Conservation (phyloP, 192 early-diverging fungal genomes). For the Coemansia sp. region DNA sequence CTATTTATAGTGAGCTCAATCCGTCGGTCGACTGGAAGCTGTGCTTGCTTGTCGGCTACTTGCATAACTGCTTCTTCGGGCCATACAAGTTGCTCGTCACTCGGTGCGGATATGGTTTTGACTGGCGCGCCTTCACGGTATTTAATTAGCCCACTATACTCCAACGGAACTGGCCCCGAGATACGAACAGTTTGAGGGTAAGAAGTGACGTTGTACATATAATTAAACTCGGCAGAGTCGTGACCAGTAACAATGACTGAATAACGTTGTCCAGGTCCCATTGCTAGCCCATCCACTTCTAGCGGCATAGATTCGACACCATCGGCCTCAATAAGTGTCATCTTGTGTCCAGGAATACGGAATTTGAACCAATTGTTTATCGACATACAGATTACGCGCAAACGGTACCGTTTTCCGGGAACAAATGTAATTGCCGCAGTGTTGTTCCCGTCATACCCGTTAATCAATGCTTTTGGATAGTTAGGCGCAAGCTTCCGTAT, state of each 20-base stretch:
- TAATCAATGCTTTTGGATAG: constrained; percentile 54
- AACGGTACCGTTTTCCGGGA: constrained; percentile 75
- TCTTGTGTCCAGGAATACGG: constrained; percentile 72
- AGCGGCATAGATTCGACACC: constrained; percentile 62
- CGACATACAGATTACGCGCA: constrained; percentile 77
- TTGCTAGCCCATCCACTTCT: constrained; percentile 55
- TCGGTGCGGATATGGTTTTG: no score
- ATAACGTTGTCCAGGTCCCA: constrained; percentile 74
- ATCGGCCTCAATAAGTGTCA: constrained; percentile 79
- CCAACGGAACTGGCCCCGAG: no score
- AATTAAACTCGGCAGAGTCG: no score
- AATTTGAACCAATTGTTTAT: constrained; percentile 70
- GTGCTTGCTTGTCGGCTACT: no score
- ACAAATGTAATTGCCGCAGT: constrained; percentile 60
- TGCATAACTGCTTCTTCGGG: no score
- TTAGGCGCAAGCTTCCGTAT: constrained; percentile 59
- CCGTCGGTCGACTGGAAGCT: no score
- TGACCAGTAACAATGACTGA: constrained; percentile 75
- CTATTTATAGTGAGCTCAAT: no score
- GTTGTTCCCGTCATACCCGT: constrained; percentile 53
- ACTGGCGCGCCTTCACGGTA: no score
- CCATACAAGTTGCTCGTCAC: no score
- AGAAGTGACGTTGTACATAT: no score
- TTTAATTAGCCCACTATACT: no score
- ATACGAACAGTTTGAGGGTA: no score